Percentiles rank a stretch among this genome's conserved stretches.
phyloP scores from a whole-genome alignment of 768 basidiomycete genomes.

The Auricularia cornea region DNA sequence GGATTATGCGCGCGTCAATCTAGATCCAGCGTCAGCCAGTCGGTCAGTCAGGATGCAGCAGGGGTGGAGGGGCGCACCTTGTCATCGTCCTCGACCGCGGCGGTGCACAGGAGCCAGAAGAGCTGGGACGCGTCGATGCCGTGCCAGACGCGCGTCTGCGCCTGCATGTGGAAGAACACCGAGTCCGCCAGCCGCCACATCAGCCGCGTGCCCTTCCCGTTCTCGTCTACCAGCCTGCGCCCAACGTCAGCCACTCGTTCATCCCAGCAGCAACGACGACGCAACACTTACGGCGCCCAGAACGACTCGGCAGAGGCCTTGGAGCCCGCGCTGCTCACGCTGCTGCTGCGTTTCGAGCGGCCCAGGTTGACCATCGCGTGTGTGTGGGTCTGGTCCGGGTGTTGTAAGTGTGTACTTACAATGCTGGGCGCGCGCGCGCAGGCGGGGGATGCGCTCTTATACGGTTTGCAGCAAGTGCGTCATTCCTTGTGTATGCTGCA shows the following conservation, averaged over 20 bases:
- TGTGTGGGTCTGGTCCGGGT: not conserved
- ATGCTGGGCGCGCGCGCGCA: not conserved
- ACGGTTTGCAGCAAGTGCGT: not conserved
- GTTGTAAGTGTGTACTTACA: too few species aligned
- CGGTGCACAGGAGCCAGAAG: not conserved
- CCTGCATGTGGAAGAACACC: conserved; percentile 1
- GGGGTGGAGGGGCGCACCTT: not conserved
- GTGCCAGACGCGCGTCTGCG: not conserved
- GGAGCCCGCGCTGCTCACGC: not conserved
- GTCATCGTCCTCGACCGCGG: not conserved
- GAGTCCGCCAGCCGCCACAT: conserved; percentile 1
- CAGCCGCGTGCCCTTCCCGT: not conserved
- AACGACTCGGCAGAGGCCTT: not conserved
- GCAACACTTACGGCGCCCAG: not conserved
- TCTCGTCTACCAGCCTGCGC: not conserved
- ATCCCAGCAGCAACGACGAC: too few species aligned
- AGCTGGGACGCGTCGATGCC: conserved; percentile 1
- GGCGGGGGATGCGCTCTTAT: not conserved
- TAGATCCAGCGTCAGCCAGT: not conserved
- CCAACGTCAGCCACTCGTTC: not conserved
- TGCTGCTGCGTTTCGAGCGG: not conserved
- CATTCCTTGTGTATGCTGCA: not conserved
- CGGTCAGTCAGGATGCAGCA: not conserved
- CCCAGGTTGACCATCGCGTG: not conserved
- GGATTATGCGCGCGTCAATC: not conserved